These are phyloP conservation scores for Ceratocystis eucalypticola DNA, from an alignment of 2,329 filamentous ascomycete species.

Conservation along the genomic window DNA sequence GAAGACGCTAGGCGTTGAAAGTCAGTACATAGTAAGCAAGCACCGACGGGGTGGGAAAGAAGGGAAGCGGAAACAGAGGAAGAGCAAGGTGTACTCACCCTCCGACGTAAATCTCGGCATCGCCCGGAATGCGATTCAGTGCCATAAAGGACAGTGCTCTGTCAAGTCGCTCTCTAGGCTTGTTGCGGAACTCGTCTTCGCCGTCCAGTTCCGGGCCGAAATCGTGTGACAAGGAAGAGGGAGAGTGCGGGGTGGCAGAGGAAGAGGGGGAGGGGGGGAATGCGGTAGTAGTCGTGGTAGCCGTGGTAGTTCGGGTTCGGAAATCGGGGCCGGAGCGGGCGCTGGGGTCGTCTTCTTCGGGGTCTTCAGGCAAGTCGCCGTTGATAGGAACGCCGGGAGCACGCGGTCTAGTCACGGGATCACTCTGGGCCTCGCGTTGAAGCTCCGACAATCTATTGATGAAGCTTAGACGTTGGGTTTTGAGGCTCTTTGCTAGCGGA, in stretches of 20 bases:
- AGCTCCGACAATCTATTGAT: conserved; percentile 18
- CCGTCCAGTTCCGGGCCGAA: conserved; percentile 1
- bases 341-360: conserved; percentile 10
- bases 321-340: background rate
- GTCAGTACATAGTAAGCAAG: background rate
- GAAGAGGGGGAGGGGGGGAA: background rate
- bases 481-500: conserved; percentile 18
- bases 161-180: conserved; percentile 15
- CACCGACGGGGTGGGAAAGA: conserved; percentile 18
- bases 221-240: background rate
- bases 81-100: conserved; percentile 25
- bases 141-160: conserved; percentile 27
- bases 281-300: background rate
- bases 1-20: conserved; percentile 50
- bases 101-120: conserved; percentile 31
- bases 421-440: conserved; percentile 17
- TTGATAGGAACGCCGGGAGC: background rate
- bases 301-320: background rate
- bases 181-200: conserved; percentile 16
- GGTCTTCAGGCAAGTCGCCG: conserved; percentile 8
- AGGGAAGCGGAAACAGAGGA: background rate
- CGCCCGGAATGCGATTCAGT: conserved; percentile 31
- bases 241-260: background rate
- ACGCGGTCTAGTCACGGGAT: conserved; percentile 7
- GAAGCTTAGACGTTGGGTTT: conserved; percentile 19